Evolutionary conservation across 2,329 filamentous ascomycete genomes (phyloP).

Genomic region (Epichloe coenophiala): DNA sequence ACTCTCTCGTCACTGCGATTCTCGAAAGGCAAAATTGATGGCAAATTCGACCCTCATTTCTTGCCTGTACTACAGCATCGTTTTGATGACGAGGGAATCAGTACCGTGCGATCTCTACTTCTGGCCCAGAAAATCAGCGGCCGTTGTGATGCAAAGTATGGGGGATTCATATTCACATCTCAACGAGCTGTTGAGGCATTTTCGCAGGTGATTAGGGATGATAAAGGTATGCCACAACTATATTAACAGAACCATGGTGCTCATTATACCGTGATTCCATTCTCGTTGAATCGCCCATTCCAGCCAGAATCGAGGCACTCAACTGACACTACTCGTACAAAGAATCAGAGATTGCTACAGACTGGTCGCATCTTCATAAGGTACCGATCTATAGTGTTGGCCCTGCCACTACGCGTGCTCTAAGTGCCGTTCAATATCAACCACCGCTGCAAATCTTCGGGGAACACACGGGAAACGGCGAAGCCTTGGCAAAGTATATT

Average conservation of each 20-base stretch:
- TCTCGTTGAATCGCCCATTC: neutral
- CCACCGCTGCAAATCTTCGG: constrained; percentile 55
- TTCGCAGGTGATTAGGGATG: constrained; percentile 43
- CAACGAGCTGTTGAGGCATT: constrained; percentile 76
- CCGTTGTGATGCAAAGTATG: constrained; percentile 36
- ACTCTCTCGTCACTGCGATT: constrained; percentile 26
- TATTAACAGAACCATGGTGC: neutral
- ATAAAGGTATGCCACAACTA: constrained; percentile 21
- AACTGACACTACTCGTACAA: neutral
- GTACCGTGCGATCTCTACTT: constrained; percentile 38
- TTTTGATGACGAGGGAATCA: constrained; percentile 47
- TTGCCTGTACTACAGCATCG: constrained; percentile 65
- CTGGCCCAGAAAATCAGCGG: constrained; percentile 25
- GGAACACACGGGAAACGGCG: constrained; percentile 72
- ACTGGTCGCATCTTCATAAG: constrained; percentile 36
- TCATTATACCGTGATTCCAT: neutral
- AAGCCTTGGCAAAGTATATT: constrained; percentile 65
- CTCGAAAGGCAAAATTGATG: constrained; percentile 12
- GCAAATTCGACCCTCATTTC: constrained; percentile 49
- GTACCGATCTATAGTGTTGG: constrained; percentile 65
- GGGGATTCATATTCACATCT: constrained; percentile 69
- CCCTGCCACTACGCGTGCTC: constrained; percentile 64
- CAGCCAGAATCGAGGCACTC: neutral
- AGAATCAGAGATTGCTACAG: neutral
- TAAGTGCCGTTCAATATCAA: constrained; percentile 39